These are phyloP conservation scores for Aureobasidium pullulans DNA, from an alignment of 2,329 filamentous ascomycete genomes.

Conservation along the genomic window DNA sequence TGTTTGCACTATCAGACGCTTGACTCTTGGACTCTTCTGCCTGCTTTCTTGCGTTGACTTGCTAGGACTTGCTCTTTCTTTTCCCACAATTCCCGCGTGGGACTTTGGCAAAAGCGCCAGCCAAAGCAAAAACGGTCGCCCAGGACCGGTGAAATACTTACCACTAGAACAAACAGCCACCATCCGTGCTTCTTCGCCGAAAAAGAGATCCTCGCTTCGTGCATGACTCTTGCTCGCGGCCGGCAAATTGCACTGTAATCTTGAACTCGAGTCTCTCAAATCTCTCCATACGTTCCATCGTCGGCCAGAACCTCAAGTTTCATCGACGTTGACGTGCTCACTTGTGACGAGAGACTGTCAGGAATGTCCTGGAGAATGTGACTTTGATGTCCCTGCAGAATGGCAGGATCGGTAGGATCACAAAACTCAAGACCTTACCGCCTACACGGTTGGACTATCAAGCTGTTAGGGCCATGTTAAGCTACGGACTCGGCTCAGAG, in stretches of 20 bases:
- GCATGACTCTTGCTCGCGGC: conserved; percentile 12
- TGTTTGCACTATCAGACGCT: not conserved
- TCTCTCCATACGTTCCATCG: not conserved
- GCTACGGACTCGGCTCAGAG: not conserved
- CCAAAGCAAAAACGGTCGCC: not conserved
- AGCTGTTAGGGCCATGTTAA: not conserved
- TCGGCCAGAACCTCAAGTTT: not conserved
- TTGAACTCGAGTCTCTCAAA: not conserved
- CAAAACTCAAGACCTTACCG: not conserved
- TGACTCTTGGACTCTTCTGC: not conserved
- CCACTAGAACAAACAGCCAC: conserved; percentile 12
- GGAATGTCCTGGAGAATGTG: no score
- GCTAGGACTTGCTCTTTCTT: not conserved
- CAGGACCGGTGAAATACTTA: conserved; percentile 10
- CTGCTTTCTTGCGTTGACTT: not conserved
- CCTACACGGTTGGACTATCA: not conserved
- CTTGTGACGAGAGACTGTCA: no score
- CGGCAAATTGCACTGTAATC: conserved; percentile 10
- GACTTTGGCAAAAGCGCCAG: not conserved
- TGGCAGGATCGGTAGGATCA: not conserved
- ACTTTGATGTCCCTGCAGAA: no score
- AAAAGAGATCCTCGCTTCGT: conserved; percentile 7
- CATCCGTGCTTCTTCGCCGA: conserved; percentile 2
- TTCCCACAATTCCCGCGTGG: not conserved
- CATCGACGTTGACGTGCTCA: not conserved